phyloP scores from a whole-genome alignment of 176 grass and related monocot species.

The Panicum miliaceum region DNA sequence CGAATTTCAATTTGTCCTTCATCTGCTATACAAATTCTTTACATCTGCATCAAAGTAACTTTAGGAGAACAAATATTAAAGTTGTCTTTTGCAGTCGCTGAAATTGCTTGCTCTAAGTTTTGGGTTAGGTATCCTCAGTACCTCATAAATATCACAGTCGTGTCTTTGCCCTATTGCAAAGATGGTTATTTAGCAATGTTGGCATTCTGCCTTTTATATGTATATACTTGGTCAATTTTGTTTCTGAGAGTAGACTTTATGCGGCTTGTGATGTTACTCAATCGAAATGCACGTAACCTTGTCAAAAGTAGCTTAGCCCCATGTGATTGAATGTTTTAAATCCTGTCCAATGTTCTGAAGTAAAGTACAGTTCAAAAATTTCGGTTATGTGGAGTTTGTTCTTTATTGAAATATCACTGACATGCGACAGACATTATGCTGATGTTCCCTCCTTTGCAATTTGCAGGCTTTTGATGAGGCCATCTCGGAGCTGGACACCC shows the following conservation, averaged over 20 bases:
- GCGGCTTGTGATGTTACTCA: neutral
- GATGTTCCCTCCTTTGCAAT: neutral
- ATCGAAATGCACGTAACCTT: neutral
- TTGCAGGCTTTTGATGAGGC: constrained; percentile 89
- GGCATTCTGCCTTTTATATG: neutral
- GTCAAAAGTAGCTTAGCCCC: neutral
- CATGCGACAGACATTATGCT: constrained; percentile 32
- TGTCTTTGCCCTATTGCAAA: neutral
- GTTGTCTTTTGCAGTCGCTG: neutral
- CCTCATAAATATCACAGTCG: neutral
- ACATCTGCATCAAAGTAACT: neutral
- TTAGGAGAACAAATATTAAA: constrained; percentile 13
- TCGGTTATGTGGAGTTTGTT: neutral
- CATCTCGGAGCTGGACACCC: constrained; percentile 82
- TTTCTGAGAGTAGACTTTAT: neutral
- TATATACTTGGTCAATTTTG: constrained; percentile 9
- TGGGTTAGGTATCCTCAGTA: neutral
- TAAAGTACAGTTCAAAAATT: neutral
- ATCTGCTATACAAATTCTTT: neutral
- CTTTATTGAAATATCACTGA: neutral
- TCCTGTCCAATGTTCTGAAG: neutral
- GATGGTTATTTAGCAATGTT: neutral
- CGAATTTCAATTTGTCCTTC: neutral
- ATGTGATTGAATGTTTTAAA: neutral
- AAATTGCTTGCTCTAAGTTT: neutral